Conservation (phyloP, 1,139 yeast species). For the Candida sp. region DNA sequence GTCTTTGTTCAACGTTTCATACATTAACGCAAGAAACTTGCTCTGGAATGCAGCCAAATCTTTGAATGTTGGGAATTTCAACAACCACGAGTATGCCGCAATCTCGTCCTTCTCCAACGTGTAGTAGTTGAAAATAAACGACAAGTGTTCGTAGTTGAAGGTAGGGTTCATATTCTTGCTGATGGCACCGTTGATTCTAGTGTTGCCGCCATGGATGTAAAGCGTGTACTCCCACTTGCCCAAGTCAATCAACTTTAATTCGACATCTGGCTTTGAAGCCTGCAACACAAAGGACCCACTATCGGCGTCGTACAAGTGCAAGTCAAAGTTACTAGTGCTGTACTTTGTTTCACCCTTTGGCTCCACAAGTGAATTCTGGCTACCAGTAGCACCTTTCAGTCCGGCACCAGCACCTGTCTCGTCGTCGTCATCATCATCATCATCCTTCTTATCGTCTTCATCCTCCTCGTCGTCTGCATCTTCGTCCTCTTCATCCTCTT, state of each 20-base stretch:
- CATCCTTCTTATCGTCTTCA: neutral
- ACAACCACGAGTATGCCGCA: slow-evolving; percentile 61
- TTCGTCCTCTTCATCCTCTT: slow-evolving; percentile 18
- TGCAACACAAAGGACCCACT: slow-evolving; percentile 55
- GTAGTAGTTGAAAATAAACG: slow-evolving; percentile 71
- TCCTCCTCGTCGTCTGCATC: slow-evolving; percentile 12
- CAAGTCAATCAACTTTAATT: slow-evolving; percentile 46
- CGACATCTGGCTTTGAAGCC: slow-evolving; percentile 18
- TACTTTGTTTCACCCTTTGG: slow-evolving; percentile 19
- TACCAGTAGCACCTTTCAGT: slow-evolving; percentile 7
- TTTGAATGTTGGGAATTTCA: slow-evolving; percentile 51
- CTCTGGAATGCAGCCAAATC: slow-evolving; percentile 56
- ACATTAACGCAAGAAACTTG: slow-evolving; percentile 54
- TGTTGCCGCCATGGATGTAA: slow-evolving; percentile 30
- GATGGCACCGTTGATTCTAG: slow-evolving; percentile 47
- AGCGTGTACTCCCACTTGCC: slow-evolving; percentile 59
- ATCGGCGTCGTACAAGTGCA: slow-evolving; percentile 62
- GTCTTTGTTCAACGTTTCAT: slow-evolving; percentile 61
- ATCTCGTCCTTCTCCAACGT: slow-evolving; percentile 23
- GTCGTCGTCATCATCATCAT: slow-evolving; percentile 2
- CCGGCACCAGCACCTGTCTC: slow-evolving; percentile 14
- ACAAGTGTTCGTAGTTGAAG: slow-evolving; percentile 58
- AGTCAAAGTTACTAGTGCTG: slow-evolving; percentile 19
- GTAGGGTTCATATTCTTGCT: slow-evolving; percentile 63
- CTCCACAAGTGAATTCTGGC: neutral